A percentile compares a stretch with the other conserved stretches of the same genome.
phyloP scores from a whole-genome alignment of 768 basidiomycete species.

The Leucocoprinus leucothites region DNA sequence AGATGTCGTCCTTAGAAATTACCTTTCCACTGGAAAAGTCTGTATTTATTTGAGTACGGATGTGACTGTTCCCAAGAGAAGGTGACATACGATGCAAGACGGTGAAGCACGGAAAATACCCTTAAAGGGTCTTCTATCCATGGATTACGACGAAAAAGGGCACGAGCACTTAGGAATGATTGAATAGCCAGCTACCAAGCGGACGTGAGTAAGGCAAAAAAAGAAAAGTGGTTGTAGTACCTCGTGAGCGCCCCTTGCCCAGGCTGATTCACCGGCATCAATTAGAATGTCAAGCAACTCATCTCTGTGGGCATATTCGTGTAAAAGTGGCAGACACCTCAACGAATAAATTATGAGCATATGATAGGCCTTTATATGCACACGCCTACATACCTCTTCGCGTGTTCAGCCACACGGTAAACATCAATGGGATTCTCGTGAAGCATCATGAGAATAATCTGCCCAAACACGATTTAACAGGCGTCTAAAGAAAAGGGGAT shows the following conservation, averaged over 20 bases:
- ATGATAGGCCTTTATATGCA: too few relatives aligned
- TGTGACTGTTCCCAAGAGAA: background rate
- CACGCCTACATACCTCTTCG: slow-evolving; percentile 43
- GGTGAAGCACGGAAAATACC: slow-evolving; percentile 51
- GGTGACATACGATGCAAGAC: slow-evolving; percentile 56
- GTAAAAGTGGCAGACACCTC: slow-evolving; percentile 62
- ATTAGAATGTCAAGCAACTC: slow-evolving; percentile 59
- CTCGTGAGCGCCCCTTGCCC: slow-evolving; percentile 73
- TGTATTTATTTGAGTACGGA: slow-evolving; percentile 20
- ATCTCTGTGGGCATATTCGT: slow-evolving; percentile 57
- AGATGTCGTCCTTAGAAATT: background rate
- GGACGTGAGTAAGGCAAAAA: background rate
- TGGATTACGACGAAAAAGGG: slow-evolving; percentile 48
- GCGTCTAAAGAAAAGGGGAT: background rate
- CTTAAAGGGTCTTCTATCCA: slow-evolving; percentile 48
- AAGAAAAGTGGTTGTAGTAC: slow-evolving; percentile 27
- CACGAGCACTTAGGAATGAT: slow-evolving; percentile 57
- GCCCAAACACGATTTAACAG: background rate
- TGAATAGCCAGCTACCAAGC: slow-evolving; percentile 52
- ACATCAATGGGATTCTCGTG: slow-evolving; percentile 59
- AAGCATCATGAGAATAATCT: slow-evolving; percentile 74
- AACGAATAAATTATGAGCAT: background rate
- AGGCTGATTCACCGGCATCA: slow-evolving; percentile 69
- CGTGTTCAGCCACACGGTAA: slow-evolving; percentile 69
- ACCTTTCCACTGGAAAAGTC: slow-evolving; percentile 68